Evolutionary conservation across 1,284 basidiomycete species (phyloP).

Genomic region (Ustilago tritici): DNA sequence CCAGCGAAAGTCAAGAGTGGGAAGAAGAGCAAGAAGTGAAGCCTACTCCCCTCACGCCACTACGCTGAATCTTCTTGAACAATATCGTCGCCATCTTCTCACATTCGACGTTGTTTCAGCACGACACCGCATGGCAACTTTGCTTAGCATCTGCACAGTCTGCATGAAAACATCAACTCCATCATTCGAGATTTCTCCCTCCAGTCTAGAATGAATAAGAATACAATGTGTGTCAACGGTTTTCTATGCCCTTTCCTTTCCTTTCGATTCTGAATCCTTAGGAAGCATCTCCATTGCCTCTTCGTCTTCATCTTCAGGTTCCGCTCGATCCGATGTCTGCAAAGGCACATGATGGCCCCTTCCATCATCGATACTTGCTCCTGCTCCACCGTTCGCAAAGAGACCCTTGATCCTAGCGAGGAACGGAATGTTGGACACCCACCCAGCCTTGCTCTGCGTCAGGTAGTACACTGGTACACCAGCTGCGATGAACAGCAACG

Average conservation of each 20-base stretch:
- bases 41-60: background rate
- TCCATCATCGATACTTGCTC: slow-evolving; percentile 10
- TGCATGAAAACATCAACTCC: background rate
- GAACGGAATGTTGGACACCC: slow-evolving; percentile 14
- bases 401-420: slow-evolving; percentile 10
- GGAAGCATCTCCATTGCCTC: slow-evolving; percentile 60
- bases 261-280: slow-evolving; percentile 5
- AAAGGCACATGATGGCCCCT: slow-evolving; percentile 38
- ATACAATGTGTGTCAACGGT: slow-evolving; percentile 3
- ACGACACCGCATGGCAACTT: background rate
- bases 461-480: slow-evolving; percentile 64
- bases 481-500: slow-evolving; percentile 55
- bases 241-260: background rate
- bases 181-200: background rate
- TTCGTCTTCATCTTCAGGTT: slow-evolving; percentile 38
- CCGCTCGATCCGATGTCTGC: slow-evolving; percentile 16
- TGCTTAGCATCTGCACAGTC: background rate
- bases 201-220: background rate
- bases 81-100: background rate
- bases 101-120: background rate
- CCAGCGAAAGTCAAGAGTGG: slow-evolving; percentile 23
- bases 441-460: slow-evolving; percentile 45
- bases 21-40: slow-evolving; percentile 40
- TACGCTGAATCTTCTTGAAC: background rate
- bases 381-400: slow-evolving; percentile 4